phyloP scores from a whole-genome alignment of 2,329 filamentous ascomycete genomes.

The Diaporthe helianthi region DNA sequence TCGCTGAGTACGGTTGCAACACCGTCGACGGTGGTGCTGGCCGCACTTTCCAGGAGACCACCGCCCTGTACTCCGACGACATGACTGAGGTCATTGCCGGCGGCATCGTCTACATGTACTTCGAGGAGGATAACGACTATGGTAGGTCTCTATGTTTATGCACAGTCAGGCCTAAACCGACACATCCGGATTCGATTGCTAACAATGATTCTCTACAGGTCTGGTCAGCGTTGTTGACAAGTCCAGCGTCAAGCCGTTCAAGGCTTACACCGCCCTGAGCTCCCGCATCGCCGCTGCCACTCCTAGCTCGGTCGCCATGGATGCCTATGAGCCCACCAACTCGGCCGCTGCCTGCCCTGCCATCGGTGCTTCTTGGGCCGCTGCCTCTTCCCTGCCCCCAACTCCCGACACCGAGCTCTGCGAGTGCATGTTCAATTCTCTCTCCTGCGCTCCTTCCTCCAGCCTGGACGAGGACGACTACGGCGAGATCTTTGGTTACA shows the following conservation, averaged over 20 bases:
- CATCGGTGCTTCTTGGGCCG: conserved; percentile 70
- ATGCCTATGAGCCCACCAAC: conserved; percentile 77
- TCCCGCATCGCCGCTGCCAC: conserved; percentile 72
- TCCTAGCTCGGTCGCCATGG: conserved; percentile 70
- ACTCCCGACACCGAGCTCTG: conserved; percentile 81
- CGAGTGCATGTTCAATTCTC: conserved; percentile 80
- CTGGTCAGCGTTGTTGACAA: conserved; percentile 68
- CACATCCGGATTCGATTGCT: neutral
- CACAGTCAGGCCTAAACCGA: neutral
- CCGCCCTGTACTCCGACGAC: conserved; percentile 75
- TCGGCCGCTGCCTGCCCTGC: conserved; percentile 75
- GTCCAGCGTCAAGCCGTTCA: conserved; percentile 67
- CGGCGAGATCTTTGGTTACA: conserved; percentile 73
- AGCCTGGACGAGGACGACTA: conserved; percentile 65
- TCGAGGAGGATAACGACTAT: conserved; percentile 81
- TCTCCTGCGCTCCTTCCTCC: conserved; percentile 73
- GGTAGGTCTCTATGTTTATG: conserved; percentile 12
- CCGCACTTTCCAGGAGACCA: conserved; percentile 86
- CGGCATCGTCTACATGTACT: conserved; percentile 99
- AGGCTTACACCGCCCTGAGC: conserved; percentile 78
- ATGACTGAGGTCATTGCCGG: conserved; percentile 93
- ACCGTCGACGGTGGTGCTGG: conserved; percentile 62
- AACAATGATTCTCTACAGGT: conserved; percentile 51
- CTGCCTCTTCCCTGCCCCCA: conserved; percentile 76
- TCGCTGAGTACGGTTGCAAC: conserved; percentile 99